Conservation (phyloP, 257 asterid species). For the Perilla frutescens region DNA sequence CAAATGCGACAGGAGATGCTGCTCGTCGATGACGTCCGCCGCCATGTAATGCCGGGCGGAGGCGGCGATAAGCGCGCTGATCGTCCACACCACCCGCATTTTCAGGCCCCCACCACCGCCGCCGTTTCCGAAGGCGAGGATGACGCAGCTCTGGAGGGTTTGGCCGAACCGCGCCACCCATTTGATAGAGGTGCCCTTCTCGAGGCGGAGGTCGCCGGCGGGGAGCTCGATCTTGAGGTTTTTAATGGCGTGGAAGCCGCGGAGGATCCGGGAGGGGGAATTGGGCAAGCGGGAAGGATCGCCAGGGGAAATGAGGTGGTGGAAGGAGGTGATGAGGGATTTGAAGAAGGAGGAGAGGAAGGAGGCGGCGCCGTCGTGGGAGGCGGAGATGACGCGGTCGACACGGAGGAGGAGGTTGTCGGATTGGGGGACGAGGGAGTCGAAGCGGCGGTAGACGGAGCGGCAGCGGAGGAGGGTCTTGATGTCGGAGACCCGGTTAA, state of each 20-base stretch:
- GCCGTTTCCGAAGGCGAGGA: slow-evolving; percentile 52
- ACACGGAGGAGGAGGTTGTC: slow-evolving; percentile 71
- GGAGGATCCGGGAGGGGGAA: slow-evolving; percentile 62
- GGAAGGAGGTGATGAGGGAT: slow-evolving; percentile 50
- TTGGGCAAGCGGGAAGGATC: slow-evolving; percentile 41
- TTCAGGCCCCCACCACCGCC: slow-evolving; percentile 49
- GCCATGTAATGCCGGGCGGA: slow-evolving; percentile 70
- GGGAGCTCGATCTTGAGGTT: slow-evolving; percentile 65
- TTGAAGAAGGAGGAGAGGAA: slow-evolving; percentile 47
- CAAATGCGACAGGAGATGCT: slow-evolving; percentile 43
- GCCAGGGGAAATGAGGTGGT: slow-evolving; percentile 37
- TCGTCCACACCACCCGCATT: slow-evolving; percentile 74
- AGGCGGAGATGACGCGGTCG: slow-evolving; percentile 62
- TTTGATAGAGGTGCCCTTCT: slow-evolving; percentile 52
- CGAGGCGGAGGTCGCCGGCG: slow-evolving; percentile 56
- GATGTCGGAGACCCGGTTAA: slow-evolving; percentile 61
- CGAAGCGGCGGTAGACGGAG: slow-evolving; percentile 56
- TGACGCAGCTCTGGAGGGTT: slow-evolving; percentile 58
- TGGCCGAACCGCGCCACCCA: slow-evolving; percentile 68
- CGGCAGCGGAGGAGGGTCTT: slow-evolving; percentile 67
- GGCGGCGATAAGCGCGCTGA: slow-evolving; percentile 67
- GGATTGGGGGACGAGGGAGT: slow-evolving; percentile 60
- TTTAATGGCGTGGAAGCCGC: slow-evolving; percentile 48
- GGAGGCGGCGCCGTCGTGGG: slow-evolving; percentile 44
- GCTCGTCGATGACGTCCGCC: slow-evolving; percentile 58